Base-by-base conservation (phyloP, 208 protist genomes). In the Wallacemonas sp. region DNA sequence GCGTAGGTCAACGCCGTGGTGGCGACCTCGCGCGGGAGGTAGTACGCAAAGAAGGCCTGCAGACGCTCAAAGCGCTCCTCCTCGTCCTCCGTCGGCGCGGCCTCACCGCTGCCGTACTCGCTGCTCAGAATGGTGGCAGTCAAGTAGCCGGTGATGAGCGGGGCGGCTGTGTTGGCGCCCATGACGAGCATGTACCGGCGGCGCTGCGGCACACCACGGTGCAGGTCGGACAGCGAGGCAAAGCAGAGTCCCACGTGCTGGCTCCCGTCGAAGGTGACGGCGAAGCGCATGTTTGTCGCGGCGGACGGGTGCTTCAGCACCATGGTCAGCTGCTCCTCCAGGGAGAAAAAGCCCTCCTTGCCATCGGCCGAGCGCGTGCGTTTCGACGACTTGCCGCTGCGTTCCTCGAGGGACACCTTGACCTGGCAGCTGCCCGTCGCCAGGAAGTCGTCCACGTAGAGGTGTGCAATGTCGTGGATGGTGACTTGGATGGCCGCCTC, bases 11-110 rank as follows among this genome's bases (percentile, higher is more conserved):
- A 70, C 39, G 89, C 79, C 33, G 82, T 80, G 61, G 65, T 77
- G 28, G 76, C 76, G 29, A 95, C 66, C 63, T 91, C 77, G 1
- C 57, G 57, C 2, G 71, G 84, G 12, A 85, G 36, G 70, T 95
- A 93, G 67, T 87, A 92, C 62, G 77, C 85, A 67, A 82, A 91
- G 71, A 81, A 93, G 54, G 79, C 59, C 39, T 75, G 64, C 62
- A 95, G 52, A 11, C 87, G 79, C 3, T 59, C 55, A 61, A 89
- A 89, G 45, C 74, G 65, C 48, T 33, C 44, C 42, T 84, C 76
- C 23, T 84, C 78, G 38, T 67, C 67, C 44, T 69, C 65, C 2
- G 69, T 77, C 14, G 75, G 74, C 1, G 74, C 57, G 3, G 73
- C 63, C 25, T 82, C 75, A 8, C 70, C 42, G 52, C 67, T 89